These are phyloP conservation scores for Psilocybe cyanescens DNA, from an alignment of 768 basidiomycete genomes.

Conservation along the genomic window DNA sequence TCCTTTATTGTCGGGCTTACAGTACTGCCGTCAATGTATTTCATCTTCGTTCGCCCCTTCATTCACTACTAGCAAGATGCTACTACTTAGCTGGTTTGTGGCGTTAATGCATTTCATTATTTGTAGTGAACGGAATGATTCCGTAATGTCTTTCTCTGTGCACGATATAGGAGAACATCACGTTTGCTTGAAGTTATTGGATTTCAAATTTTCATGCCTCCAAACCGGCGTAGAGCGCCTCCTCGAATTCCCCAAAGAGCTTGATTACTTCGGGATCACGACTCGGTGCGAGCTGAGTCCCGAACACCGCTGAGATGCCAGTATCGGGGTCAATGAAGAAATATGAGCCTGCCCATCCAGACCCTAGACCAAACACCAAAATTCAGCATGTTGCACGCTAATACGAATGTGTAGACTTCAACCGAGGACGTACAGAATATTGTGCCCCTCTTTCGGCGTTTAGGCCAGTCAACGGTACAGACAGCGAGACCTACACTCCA, in stretches of 20 bases:
- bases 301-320: conserved; percentile 36
- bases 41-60: neutral
- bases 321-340: conserved; percentile 35
- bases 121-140: no score
- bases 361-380: conserved; percentile 25
- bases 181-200: no score
- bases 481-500: conserved; percentile 29
- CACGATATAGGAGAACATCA: no score
- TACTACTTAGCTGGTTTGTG: no score
- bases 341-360: conserved; percentile 36
- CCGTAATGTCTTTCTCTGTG: no score
- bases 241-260: conserved; percentile 27
- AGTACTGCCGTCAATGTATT: conserved; percentile 2
- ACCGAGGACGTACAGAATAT: conserved; percentile 27
- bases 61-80: neutral
- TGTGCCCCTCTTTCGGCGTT: conserved; percentile 28
- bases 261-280: conserved; percentile 24
- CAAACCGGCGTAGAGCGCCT: conserved; percentile 30
- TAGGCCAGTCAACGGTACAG: conserved; percentile 26
- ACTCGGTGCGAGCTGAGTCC: conserved; percentile 32
- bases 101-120: no score
- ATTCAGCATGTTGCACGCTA: neutral
- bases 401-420: no score
- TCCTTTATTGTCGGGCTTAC: conserved; percentile 5
- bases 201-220: neutral